phyloP scores from a whole-genome alignment of 768 basidiomycete species.

The Coprinopsis cinerea region DNA sequence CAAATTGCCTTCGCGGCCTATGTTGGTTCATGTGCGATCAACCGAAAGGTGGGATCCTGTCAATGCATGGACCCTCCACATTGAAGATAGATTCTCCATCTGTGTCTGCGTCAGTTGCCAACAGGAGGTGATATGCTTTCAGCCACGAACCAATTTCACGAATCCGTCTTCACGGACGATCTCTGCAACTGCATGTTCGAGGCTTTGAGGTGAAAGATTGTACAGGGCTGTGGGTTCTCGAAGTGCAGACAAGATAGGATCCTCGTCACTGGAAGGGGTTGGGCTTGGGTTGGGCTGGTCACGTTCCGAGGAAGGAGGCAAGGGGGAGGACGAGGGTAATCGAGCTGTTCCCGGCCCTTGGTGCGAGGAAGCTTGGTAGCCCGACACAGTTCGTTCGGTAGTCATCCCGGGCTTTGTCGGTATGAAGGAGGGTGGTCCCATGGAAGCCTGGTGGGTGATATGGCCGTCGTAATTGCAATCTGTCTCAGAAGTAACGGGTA shows the following conservation, averaged over 20 bases:
- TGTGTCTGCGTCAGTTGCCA: background rate
- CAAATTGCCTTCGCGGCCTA: too few relatives aligned
- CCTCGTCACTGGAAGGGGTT: background rate
- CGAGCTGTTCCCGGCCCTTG: background rate
- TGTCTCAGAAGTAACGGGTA: background rate
- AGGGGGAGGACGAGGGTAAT: background rate
- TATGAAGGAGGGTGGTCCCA: constrained; percentile 4
- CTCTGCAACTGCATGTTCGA: constrained; percentile 54
- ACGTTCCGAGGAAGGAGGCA: background rate
- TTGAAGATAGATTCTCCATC: constrained; percentile 14
- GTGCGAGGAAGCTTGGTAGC: background rate
- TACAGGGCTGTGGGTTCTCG: constrained; percentile 45
- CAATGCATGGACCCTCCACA: constrained; percentile 15
- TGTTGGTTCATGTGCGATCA: too few relatives aligned
- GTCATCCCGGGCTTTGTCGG: background rate
- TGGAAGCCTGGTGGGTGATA: background rate
- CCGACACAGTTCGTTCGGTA: background rate
- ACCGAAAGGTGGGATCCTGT: constrained; percentile 4
- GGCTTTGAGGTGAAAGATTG: constrained; percentile 39
- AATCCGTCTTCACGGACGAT: constrained; percentile 77
- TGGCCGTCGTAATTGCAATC: background rate
- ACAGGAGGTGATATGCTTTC: background rate
- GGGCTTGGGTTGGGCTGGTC: background rate
- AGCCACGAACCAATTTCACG: constrained; percentile 55
- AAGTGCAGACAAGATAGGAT: constrained; percentile 32